phyloP scores from a whole-genome alignment of 2,329 filamentous ascomycete genomes.

The Didymella pinodella region DNA sequence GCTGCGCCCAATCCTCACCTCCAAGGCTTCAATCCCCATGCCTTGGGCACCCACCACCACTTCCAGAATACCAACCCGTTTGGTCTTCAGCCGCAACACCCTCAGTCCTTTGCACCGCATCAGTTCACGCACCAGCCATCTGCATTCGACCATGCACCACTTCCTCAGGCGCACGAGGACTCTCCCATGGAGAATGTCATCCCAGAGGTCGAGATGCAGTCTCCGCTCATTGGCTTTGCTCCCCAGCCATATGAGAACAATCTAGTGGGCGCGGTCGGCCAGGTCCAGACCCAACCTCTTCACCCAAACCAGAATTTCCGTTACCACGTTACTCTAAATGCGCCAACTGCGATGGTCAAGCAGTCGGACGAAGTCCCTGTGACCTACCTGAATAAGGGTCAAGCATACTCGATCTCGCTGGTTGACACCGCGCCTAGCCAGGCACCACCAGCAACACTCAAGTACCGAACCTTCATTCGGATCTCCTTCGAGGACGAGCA shows the following conservation, averaged over 20 bases:
- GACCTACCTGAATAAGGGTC: conserved; percentile 98
- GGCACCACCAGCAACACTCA: conserved; percentile 64
- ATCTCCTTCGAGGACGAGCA: conserved; percentile 97
- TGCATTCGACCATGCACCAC: conserved; percentile 71
- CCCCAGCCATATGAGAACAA: conserved; percentile 60
- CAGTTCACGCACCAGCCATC: conserved; percentile 83
- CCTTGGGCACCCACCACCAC: conserved; percentile 48
- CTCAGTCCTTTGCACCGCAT: conserved; percentile 73
- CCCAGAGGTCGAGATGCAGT: conserved; percentile 67
- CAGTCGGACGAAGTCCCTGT: conserved; percentile 89
- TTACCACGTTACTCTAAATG: conserved; percentile 88
- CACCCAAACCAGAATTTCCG: conserved; percentile 64
- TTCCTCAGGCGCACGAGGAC: conserved; percentile 72
- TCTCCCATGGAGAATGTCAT: conserved; percentile 68
- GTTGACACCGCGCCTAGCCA: conserved; percentile 75
- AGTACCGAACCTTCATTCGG: conserved; percentile 90
- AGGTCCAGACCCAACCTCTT: conserved; percentile 31
- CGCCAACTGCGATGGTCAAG: conserved; percentile 95
- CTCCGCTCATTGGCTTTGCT: conserved; percentile 67
- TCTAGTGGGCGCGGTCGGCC: conserved; percentile 43
- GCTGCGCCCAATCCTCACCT: conserved; percentile 61
- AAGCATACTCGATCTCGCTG: conserved; percentile 88
- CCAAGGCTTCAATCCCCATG: conserved; percentile 67
- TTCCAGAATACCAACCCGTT: conserved; percentile 77
- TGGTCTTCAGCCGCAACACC: conserved; percentile 58